Conservation (phyloP, 306 rosid genomes). For the Erythrophleum fordii region DNA sequence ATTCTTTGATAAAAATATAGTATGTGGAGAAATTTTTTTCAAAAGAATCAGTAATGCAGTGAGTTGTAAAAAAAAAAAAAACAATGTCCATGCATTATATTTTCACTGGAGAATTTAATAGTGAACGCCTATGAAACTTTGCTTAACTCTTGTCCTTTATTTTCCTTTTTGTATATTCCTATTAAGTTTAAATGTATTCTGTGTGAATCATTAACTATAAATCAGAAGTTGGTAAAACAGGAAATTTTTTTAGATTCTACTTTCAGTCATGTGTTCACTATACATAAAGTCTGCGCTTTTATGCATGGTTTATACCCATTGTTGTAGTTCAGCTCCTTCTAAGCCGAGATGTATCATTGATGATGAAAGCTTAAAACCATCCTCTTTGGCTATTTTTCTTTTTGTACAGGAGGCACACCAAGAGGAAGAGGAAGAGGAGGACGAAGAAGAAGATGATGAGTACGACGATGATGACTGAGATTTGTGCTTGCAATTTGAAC, state of each 20-base stretch:
- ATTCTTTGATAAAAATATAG: background rate
- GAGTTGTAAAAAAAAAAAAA: too few relatives aligned
- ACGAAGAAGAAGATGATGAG: conserved; percentile 48
- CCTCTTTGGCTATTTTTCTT: background rate
- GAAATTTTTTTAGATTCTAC: background rate
- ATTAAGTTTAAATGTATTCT: background rate
- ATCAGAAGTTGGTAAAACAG: background rate
- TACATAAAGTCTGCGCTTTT: background rate
- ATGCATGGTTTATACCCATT: background rate
- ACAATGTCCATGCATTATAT: too few relatives aligned
- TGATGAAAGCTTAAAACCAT: background rate
- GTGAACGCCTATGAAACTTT: background rate
- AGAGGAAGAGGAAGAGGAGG: conserved; percentile 45
- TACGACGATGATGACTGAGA: conserved; percentile 61
- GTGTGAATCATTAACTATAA: background rate
- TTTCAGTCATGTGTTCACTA: background rate
- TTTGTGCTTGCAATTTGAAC: conserved; percentile 25
- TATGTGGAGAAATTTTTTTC: background rate
- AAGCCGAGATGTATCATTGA: background rate
- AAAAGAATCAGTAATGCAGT: too few relatives aligned
- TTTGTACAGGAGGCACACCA: conserved; percentile 43
- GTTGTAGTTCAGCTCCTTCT: background rate
- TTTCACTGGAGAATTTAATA: too few relatives aligned
- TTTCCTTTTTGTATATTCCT: background rate
- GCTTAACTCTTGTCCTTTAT: background rate